Conservation (phyloP, 805 yeast genomes). For the Candida namnaoensis region DNA sequence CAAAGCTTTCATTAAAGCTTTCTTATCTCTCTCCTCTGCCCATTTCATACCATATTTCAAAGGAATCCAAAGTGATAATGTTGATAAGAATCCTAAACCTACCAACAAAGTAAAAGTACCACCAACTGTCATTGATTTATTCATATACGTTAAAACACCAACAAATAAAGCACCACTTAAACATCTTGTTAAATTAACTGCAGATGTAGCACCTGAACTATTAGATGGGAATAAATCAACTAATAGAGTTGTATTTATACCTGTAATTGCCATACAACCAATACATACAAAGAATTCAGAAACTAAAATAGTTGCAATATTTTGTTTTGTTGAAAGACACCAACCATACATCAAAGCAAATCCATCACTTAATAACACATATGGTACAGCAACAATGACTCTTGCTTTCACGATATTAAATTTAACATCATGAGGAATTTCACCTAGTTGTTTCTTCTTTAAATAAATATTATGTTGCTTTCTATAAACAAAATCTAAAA, state of each 20-base stretch:
- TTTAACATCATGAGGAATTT: slow-evolving; percentile 13
- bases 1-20: background rate
- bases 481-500: slow-evolving; percentile 42
- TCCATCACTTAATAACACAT: slow-evolving; percentile 24
- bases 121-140: slow-evolving; percentile 48
- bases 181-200: slow-evolving; percentile 68
- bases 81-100: slow-evolving; percentile 28
- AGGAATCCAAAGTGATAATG: slow-evolving; percentile 17
- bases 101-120: slow-evolving; percentile 75
- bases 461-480: slow-evolving; percentile 6
- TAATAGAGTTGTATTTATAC: slow-evolving; percentile 52
- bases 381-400: slow-evolving; percentile 35
- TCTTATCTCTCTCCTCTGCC: slow-evolving; percentile 13
- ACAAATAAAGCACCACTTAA: slow-evolving; percentile 61
- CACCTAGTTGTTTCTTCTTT: slow-evolving; percentile 13
- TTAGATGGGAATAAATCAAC: slow-evolving; percentile 64
- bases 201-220: slow-evolving; percentile 61
- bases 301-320: slow-evolving; percentile 47
- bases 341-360: slow-evolving; percentile 55
- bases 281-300: slow-evolving; percentile 46
- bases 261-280: slow-evolving; percentile 46
- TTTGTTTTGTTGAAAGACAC: slow-evolving; percentile 44
- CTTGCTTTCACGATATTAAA: slow-evolving; percentile 50
- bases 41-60: slow-evolving; percentile 23
- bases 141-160: slow-evolving; percentile 61